Evolutionary conservation across 148 eudicot species (phyloP).

Genomic region (Dianthus caryophyllus): DNA sequence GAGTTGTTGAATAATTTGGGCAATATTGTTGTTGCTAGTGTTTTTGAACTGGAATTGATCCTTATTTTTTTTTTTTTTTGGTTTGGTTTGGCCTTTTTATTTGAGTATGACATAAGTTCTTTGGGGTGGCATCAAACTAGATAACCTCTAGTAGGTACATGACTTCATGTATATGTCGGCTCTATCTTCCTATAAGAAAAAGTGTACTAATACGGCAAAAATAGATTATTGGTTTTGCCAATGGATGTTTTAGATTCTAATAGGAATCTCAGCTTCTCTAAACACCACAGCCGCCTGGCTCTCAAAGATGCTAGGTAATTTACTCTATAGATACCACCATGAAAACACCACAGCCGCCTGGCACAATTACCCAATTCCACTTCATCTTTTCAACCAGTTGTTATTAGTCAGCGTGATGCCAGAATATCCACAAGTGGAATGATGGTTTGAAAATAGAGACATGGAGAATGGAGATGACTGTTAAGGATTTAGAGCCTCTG

Average conservation of each 20-base stretch:
- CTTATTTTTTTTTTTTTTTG: too few relatives aligned
- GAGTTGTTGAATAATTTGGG: neutral
- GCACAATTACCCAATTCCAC: neutral
- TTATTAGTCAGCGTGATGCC: neutral
- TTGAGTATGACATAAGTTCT: too few relatives aligned
- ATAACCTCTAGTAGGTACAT: too few relatives aligned
- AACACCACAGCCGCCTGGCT: neutral
- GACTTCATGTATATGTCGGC: neutral
- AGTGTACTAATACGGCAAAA: neutral
- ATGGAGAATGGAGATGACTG: neutral
- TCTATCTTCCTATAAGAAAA: neutral
- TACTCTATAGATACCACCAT: neutral
- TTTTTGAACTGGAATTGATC: too few relatives aligned
- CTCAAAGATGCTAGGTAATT: neutral
- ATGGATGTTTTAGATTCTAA: neutral
- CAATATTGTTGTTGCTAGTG: neutral
- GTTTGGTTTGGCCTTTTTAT: too few relatives aligned
- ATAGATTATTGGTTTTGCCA: neutral
- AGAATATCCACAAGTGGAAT: neutral
- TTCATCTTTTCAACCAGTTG: neutral
- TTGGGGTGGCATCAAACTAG: too few relatives aligned
- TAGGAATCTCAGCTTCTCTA: neutral
- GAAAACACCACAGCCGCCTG: neutral
- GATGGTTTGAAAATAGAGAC: neutral
- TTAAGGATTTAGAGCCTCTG: neutral